Evolutionary conservation across 805 yeast species (phyloP), one percentile per base, ranked within the genome.

Genomic region (Monosporozyma servazzii): DNA sequence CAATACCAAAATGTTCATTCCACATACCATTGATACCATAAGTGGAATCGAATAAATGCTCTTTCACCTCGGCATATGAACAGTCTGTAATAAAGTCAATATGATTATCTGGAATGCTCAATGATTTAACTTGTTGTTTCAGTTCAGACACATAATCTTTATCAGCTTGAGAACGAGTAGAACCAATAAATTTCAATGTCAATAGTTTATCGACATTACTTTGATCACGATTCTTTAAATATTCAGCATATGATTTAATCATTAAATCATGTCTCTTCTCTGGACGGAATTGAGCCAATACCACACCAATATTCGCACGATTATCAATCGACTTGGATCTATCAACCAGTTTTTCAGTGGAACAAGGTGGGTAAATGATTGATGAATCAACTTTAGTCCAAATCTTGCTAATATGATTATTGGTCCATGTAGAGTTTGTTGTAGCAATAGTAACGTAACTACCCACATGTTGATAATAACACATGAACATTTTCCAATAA

Each of bases 1-100:
- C 91, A 61, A 93, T 93, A 18, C 99, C 99, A 67, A 93, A 93
- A 71, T 93, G 99, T 71, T 93, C 99, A 69, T 93, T 93, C 99
- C 99, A 93, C 99, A 93, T 93, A 30, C 96, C 89, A 62, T 93
- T 91, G 40, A 93, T 72, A 5, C 99, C 99, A 61, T 80, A 81
- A 25, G 81, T 78, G 2, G 88, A 78, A 13, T 66, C 70, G 11
- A 71, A 59, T 33, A 95, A 71, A 50, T 79, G 75, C 29, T 69
- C 62, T 49, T 79, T 71, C 13, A 95, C 81, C 17, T 73, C 75
- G 1, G 72, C 74, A 70, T 87, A 87, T 9, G 88, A 75, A 27
- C 91, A 84, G 68, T 93, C 95, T 5, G 86, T 75, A 0, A 82
- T 71, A 60, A 89, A 84, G 45, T 78, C 73, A 11, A 75, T 66